Base-by-base conservation (phyloP, 306 rosid genomes). In the Pterocarpus macrocarpus region DNA sequence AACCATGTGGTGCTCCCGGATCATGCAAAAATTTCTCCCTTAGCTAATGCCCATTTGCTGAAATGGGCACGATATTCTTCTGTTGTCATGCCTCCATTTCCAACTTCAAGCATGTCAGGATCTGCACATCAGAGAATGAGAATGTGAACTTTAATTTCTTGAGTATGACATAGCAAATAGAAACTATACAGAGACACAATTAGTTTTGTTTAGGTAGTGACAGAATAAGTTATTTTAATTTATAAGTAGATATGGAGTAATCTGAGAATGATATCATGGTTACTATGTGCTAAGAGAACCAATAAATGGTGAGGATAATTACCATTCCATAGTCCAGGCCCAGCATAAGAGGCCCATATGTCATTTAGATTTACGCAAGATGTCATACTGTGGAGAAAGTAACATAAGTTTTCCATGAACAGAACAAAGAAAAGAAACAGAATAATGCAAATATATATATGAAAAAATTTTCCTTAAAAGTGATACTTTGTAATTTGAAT, bases 311-410 rank as follows among this genome's bases (percentile, higher is more conserved):
- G 71, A 53, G 49, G 8, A 58, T 22, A 5, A 43, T 82, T 87
- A 91, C 96, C 97, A 81, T 93, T 93, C 97, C 97, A 93, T 56
- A 92, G 92, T 53, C 96, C 94, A 55, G 94, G 96, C 82, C 87
- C 87, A 64, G 96, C 97, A 77, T 85, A 89, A 33, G 94, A 87
- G 66, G 97, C 94, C 96, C 96, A 93, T 81, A 64, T 69, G 81
- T 93, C 90, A 44, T 91, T 93, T 68, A 8, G 71, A 83, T 93
- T 94, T n/a, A 92, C 94, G 8, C 57, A 81, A 47, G 89, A 76
- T 71, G 71, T 89, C 91, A 93, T 87, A 43, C 96, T 93, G 67
- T 4, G 33, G 75, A 63, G 33, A 30, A 56, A 76, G 53, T 73
- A 58, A 56, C 12, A 38, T 70, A 53, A 50, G 47, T 70, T 78